Percentiles rank a stretch among this genome's conserved stretches.
Evolutionary conservation across 75 land plant genomes (phyloP).

Genomic region (Gnetum montanum): DNA sequence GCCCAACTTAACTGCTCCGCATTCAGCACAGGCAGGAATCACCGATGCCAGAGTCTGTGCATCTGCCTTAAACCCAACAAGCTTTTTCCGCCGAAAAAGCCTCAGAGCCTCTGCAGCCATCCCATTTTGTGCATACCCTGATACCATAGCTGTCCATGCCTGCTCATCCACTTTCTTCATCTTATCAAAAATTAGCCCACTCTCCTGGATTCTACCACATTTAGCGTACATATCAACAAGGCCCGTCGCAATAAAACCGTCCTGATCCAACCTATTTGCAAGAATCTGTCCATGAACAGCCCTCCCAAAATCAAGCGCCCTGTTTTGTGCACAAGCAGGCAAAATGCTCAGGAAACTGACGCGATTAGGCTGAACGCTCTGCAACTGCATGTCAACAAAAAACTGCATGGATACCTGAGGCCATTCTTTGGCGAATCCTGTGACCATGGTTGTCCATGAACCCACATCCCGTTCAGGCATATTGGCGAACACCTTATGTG

Average conservation of each 20-base stretch:
- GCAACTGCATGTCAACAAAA: not conserved
- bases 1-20: not conserved
- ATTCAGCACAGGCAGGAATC: not conserved
- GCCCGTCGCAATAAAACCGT: not conserved
- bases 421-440: not conserved
- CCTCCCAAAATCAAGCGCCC: not conserved
- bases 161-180: not conserved
- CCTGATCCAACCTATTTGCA: not conserved
- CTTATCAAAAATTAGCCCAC: not conserved
- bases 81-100: not conserved
- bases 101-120: not conserved
- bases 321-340: not conserved
- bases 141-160: not conserved
- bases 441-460: not conserved
- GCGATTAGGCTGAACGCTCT: not conserved
- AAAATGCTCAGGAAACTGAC: not conserved
- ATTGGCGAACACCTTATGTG: not conserved
- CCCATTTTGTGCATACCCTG: constrained; percentile 1
- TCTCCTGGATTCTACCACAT: not conserved
- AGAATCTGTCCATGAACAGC: not conserved
- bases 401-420: not conserved
- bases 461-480: not conserved
- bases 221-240: not conserved
- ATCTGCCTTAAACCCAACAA: not conserved
- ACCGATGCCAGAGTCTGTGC: not conserved